Evolutionary conservation across 208 protist genomes (phyloP).

Genomic region (Trypanosoma vivax): DNA sequence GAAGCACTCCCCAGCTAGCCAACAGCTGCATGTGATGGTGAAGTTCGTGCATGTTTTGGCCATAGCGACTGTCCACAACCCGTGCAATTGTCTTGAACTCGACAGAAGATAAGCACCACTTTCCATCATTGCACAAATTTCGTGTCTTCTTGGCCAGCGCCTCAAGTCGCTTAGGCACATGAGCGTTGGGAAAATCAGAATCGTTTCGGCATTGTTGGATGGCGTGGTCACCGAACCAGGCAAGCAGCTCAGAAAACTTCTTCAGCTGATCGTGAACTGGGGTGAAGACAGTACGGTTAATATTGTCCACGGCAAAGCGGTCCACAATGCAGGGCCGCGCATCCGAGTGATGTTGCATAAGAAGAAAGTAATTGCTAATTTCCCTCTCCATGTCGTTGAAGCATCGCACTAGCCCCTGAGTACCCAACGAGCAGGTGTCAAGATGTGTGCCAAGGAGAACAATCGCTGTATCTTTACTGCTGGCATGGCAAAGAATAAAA

Average conservation of each 20-base stretch:
- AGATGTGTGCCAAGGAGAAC: constrained; percentile 39
- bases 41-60: constrained; percentile 29
- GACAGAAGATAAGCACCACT: constrained; percentile 41
- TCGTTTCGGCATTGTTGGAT: constrained; percentile 48
- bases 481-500: constrained; percentile 59
- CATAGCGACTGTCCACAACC: constrained; percentile 36
- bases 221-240: constrained; percentile 62
- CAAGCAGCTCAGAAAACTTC: constrained; percentile 54
- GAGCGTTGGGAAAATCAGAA: constrained; percentile 57
- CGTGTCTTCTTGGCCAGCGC: constrained; percentile 23
- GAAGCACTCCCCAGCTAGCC: constrained; percentile 45
- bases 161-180: constrained; percentile 43
- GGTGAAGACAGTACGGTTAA: constrained; percentile 35
- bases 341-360: constrained; percentile 52
- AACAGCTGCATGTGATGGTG: constrained; percentile 72
- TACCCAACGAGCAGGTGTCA: constrained; percentile 1
- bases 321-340: constrained; percentile 61
- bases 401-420: constrained; percentile 14
- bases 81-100: constrained; percentile 58
- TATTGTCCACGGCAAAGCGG: constrained; percentile 66
- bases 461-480: constrained; percentile 18
- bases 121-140: constrained; percentile 28
- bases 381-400: constrained; percentile 54
- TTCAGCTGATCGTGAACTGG: constrained; percentile 35
- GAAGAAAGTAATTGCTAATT: constrained; percentile 54